These are phyloP conservation scores for Leccinum broughii DNA, from an alignment of 768 basidiomycete species.

Conservation along the genomic window DNA sequence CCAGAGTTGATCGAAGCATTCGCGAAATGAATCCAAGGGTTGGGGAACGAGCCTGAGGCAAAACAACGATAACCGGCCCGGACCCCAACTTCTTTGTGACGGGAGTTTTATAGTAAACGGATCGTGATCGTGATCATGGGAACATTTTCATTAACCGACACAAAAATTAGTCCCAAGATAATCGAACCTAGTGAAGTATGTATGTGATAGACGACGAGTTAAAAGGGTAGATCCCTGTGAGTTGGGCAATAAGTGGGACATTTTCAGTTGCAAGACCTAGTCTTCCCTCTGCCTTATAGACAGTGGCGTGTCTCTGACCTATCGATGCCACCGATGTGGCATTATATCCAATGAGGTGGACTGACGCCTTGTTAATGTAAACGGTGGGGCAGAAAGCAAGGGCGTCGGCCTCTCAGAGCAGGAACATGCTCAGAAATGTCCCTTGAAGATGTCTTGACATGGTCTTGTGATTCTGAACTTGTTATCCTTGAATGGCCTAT, in stretches of 20 bases:
- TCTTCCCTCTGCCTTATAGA: background rate
- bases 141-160: background rate
- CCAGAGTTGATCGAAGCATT: conserved; percentile 18
- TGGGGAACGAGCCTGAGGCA: background rate
- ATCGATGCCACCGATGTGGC: background rate
- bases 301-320: background rate
- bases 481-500: background rate
- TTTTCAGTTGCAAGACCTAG: conserved; percentile 27
- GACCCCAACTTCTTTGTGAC: background rate
- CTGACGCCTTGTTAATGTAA: background rate
- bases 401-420: background rate
- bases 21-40: background rate
- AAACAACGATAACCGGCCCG: background rate
- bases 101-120: background rate
- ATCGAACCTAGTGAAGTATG: background rate
- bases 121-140: background rate
- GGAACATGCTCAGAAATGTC: background rate
- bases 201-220: background rate
- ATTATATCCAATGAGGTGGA: background rate
- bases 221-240: conserved; percentile 31
- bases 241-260: conserved; percentile 34
- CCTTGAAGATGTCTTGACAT: background rate
- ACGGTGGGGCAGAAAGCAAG: background rate
- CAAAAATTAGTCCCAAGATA: background rate
- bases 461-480: background rate